These are phyloP conservation scores for Datisca glomerata DNA, from an alignment of 306 rosid species.

Conservation along the genomic window DNA sequence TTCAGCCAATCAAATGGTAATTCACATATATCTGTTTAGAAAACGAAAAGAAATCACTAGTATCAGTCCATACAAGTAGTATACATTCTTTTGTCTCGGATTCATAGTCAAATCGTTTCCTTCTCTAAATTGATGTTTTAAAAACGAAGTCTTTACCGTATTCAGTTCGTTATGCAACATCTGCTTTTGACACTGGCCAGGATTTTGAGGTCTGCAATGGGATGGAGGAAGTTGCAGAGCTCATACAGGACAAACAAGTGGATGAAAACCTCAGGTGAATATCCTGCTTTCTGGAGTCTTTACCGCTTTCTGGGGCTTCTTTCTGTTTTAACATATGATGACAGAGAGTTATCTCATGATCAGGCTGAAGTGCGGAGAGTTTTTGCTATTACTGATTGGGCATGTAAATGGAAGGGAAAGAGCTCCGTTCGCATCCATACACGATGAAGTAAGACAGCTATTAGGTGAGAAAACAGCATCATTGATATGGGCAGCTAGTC, in stretches of 20 bases:
- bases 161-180: too few relatives aligned
- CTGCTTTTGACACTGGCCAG: slow-evolving; percentile 19
- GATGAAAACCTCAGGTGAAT: slow-evolving; percentile 96
- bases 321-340: neutral
- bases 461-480: slow-evolving; percentile 92
- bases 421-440: slow-evolving; percentile 72
- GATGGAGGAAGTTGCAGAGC: slow-evolving; percentile 77
- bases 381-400: slow-evolving; percentile 70
- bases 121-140: too few relatives aligned
- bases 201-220: slow-evolving; percentile 75
- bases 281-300: neutral
- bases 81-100: too few relatives aligned
- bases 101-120: too few relatives aligned
- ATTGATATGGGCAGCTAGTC: slow-evolving; percentile 98
- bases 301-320: neutral
- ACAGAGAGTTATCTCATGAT: slow-evolving; percentile 5
- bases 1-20: slow-evolving; percentile 78
- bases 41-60: too few relatives aligned
- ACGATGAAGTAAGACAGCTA: slow-evolving; percentile 71
- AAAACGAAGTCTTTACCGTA: too few relatives aligned
- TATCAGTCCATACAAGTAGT: too few relatives aligned
- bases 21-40: neutral
- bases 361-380: slow-evolving; percentile 97
- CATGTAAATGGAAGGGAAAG: slow-evolving; percentile 71
- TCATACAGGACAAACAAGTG: slow-evolving; percentile 69